Base-by-base conservation (phyloP, 139 green algal genomes). In the Ostreobium quekettii region DNA sequence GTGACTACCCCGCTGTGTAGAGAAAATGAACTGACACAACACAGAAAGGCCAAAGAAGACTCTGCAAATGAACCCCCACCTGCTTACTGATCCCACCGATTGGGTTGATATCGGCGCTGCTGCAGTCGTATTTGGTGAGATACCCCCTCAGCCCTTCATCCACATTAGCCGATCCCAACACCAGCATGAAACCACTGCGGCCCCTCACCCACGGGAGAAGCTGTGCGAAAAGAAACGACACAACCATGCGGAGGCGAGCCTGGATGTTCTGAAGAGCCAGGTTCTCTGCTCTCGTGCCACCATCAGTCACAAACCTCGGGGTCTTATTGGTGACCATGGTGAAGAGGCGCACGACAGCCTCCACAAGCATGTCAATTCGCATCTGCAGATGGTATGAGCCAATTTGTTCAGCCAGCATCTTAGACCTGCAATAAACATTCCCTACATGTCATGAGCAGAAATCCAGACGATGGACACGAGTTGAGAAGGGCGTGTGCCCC, bases 101-200 rank as follows among this genome's bases (percentile, higher is more conserved):
- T 39, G 93, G 93, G 80, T 99, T 99, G 63, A 98, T 86, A 72
- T 99, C 93, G 2, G 88, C 93, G 1, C 77, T 84, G 68, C 74
- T 89, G 83, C 93, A 98, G 83, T 99, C 93, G 74, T 96, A 97
- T 80, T 91, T 91, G 1, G 85, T 93, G 11, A 93, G 75, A 70
- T 79, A 83, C 76, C 90, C 83, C 6, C 89, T 49, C 46, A 99
- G 80, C 8, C 79, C 85, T 74, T 99, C 94, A 74, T 99, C 94
- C 70, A 98, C 94, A 74, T 99, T 99, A 31, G 90, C 89, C 53
- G 67, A 87, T 7, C 90, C 91, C 57, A 99, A 83, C 58, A 99
- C 94, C 31, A 99, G 86, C 48, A 97, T 75, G 65, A 93, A 99
- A 28, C 91, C 90, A 5, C 19, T 22, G 19, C 78, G 62, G 35